A percentile compares a stretch with the other conserved stretches of the same genome.
phyloP scores from a whole-genome alignment of 768 basidiomycete genomes.

The Amanita jacksonii region DNA sequence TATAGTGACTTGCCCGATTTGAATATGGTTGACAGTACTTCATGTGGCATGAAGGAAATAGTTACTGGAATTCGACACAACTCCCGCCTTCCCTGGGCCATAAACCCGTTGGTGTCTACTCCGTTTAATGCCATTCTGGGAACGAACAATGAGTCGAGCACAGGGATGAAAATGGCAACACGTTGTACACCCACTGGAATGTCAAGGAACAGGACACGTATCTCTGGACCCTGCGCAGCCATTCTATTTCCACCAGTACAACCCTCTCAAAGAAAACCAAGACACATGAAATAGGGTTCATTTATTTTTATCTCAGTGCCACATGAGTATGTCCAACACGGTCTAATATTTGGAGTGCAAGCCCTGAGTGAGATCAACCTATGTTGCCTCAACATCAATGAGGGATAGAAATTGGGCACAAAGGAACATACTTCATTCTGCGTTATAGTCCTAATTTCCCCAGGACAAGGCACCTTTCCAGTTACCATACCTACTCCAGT shows the following conservation, averaged over 20 bases:
- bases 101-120: no score
- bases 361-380: slow-evolving; percentile 38
- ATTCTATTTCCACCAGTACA: no score
- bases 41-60: slow-evolving; percentile 20
- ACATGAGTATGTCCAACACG: slow-evolving; percentile 1
- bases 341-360: slow-evolving; percentile 22
- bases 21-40: slow-evolving; percentile 26
- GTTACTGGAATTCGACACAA: not conserved
- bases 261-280: no score
- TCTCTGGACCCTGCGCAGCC: no score
- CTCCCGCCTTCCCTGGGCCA: not conserved
- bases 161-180: no score
- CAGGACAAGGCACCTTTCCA: slow-evolving; percentile 58
- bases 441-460: slow-evolving; percentile 69
- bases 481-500: slow-evolving; percentile 48
- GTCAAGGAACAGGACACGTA: no score
- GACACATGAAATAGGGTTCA: not conserved
- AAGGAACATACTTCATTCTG: slow-evolving; percentile 51
- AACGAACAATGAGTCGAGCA: no score
- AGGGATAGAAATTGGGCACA: not conserved
- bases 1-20: slow-evolving; percentile 18
- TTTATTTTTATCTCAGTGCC: slow-evolving; percentile 4
- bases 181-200: no score
- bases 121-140: no score
- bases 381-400: not conserved